Base-by-base conservation (phyloP, 257 asterid species). In the Solanum medicagineum region DNA sequence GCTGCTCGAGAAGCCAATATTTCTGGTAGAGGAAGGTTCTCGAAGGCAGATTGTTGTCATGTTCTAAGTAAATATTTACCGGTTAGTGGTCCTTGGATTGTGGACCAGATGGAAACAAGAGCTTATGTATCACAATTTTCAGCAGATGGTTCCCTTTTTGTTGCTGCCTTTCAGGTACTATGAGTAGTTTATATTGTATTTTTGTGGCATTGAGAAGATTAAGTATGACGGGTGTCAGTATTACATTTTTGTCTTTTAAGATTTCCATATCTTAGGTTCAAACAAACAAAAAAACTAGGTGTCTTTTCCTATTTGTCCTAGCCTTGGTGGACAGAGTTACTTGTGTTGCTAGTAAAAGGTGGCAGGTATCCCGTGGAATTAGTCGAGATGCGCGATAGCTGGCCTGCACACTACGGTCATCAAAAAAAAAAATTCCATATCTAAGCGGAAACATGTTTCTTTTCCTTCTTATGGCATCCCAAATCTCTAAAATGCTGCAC, bases 151-250 rank as follows among this genome's bases (percentile, higher is more conserved):
- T 94, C 98, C 47, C 94, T 92, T 85, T 93, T 94, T 65, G 81
- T 95, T 87, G 98, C 99, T 63, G 99, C 95, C 84, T 95, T 93
- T 93, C 99, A 95, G 99, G 99, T 95, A 89, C 81, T 40, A 49
- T 53, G 22, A 81, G 51, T 36, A 44, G 8, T 20, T 57, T 45
- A 40, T 44, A 60, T 57, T 29, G 70, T 44, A 75, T 60, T 45
- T 4, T 63, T 53, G 47, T 85, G 16, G 17, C 47, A 79, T 32
- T 17, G 24, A 80, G 77, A 42, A 85, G 49, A 54, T 63, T 54
- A 57, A 53, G 80, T 24, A 51, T 24, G 83, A 3, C 83, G 26
- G 5, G 15, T 51, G 63, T 51, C 32, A 79, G 26, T 53, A 79
- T 16, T 79, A 53, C 17, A 53, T 53, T 79, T 26, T 79, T 54